phyloP scores from a whole-genome alignment of 2,329 filamentous ascomycete species.

The Arthroderma uncinatum region DNA sequence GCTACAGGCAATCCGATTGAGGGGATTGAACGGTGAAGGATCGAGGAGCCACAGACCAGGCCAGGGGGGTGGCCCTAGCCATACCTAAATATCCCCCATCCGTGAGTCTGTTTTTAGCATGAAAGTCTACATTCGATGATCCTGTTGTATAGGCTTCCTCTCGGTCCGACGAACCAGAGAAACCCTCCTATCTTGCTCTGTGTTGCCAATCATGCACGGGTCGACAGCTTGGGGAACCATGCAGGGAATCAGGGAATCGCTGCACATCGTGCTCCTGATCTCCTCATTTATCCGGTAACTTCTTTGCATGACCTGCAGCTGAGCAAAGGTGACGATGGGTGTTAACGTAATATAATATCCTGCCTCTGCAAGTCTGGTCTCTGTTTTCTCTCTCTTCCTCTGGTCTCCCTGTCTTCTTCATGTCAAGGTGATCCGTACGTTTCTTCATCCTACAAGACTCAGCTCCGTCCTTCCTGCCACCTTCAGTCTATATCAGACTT shows the following conservation, averaged over 20 bases:
- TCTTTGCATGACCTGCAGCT: neutral
- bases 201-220: neutral
- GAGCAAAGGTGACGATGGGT: neutral
- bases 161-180: neutral
- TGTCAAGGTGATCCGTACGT: neutral
- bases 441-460: conserved; percentile 2
- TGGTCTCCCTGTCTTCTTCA: neutral
- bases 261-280: neutral
- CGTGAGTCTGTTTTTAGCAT: neutral
- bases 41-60: neutral
- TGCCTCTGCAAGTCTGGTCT: neutral
- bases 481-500: neutral
- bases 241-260: neutral
- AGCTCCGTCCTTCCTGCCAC: neutral
- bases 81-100: neutral
- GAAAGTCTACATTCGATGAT: neutral
- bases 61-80: too few species aligned
- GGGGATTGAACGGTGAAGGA: neutral
- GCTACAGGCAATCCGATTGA: neutral
- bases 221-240: neutral
- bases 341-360: neutral
- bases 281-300: neutral
- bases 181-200: neutral
- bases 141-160: neutral
- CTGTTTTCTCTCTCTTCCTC: neutral